phyloP scores from a whole-genome alignment of 2,329 filamentous ascomycete genomes.

The Sporothrix brasiliensis region DNA sequence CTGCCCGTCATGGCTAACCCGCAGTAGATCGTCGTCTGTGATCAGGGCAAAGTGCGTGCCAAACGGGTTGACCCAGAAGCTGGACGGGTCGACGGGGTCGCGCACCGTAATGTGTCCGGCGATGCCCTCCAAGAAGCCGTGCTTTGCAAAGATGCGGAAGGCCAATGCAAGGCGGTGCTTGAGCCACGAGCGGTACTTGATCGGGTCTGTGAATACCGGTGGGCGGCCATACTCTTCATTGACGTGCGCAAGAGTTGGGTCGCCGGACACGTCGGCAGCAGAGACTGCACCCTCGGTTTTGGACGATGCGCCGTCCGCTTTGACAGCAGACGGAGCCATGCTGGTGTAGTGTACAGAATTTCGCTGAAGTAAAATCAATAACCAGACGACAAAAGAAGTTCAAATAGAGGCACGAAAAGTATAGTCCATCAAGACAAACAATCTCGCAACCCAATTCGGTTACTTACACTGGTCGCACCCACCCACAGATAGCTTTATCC shows the following conservation, averaged over 20 bases:
- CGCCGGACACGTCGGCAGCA: conserved; percentile 31
- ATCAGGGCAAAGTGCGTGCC: conserved; percentile 63
- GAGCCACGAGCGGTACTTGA: conserved; percentile 54
- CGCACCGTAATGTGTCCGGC: conserved; percentile 66
- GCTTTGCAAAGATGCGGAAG: conserved; percentile 60
- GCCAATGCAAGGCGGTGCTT: conserved; percentile 58
- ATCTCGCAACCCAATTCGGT: neutral
- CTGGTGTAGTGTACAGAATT: neutral
- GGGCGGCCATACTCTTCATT: conserved; percentile 32
- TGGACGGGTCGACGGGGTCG: conserved; percentile 60
- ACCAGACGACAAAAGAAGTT: neutral
- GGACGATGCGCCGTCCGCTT: neutral
- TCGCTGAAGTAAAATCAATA: neutral
- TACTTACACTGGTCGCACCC: conserved; percentile 16
- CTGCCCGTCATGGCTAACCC: conserved; percentile 60
- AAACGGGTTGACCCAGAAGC: conserved; percentile 70
- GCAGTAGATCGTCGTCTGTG: conserved; percentile 65
- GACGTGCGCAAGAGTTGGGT: conserved; percentile 34
- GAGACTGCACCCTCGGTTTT: neutral
- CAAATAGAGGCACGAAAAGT: neutral
- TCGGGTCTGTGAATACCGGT: conserved; percentile 35
- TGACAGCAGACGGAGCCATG: conserved; percentile 32
- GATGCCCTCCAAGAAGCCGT: conserved; percentile 62
- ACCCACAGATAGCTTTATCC: conserved; percentile 25
- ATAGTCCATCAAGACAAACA: neutral